Evolutionary conservation across 495 filamentous ascomycete species (phyloP).

Genomic region (Mycothermus thermophilus): DNA sequence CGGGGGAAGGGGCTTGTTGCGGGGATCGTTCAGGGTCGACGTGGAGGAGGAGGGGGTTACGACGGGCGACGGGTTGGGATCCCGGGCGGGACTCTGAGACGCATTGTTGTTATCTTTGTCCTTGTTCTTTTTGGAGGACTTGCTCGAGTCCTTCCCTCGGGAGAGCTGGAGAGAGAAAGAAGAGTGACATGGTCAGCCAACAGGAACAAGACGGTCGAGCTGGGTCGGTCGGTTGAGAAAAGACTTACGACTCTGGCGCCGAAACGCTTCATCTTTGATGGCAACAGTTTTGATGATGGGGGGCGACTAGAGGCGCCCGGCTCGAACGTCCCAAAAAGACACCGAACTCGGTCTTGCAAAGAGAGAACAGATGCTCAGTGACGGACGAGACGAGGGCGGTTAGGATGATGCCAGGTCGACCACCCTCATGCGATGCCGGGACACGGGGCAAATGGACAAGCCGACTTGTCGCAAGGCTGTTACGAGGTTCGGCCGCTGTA

Average conservation of each 20-base stretch:
- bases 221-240: too few relatives aligned
- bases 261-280: constrained; percentile 85
- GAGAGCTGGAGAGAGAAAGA: constrained; percentile 53
- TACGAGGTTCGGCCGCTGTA: too few relatives aligned
- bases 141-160: constrained; percentile 81
- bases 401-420: too few relatives aligned
- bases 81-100: constrained; percentile 50
- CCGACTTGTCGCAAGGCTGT: too few relatives aligned
- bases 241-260: constrained; percentile 90
- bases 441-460: too few relatives aligned
- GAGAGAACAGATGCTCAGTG: too few relatives aligned
- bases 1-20: constrained; percentile 65
- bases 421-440: too few relatives aligned
- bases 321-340: too few relatives aligned
- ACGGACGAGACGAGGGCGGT: too few relatives aligned
- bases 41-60: constrained; percentile 72
- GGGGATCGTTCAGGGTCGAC: constrained; percentile 68
- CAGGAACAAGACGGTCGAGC: too few relatives aligned
- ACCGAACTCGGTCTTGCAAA: too few relatives aligned
- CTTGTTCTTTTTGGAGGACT: constrained; percentile 91
- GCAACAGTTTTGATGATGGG: constrained; percentile 26
- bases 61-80: constrained; percentile 42
- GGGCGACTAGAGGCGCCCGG: constrained; percentile 23
- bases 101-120: constrained; percentile 55
- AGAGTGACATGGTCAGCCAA: too few relatives aligned